Percentiles rank a stretch among this genome's conserved stretches.
These are phyloP conservation scores for Quercus rubra DNA, from an alignment of 306 rosid genomes.

Conservation along the genomic window DNA sequence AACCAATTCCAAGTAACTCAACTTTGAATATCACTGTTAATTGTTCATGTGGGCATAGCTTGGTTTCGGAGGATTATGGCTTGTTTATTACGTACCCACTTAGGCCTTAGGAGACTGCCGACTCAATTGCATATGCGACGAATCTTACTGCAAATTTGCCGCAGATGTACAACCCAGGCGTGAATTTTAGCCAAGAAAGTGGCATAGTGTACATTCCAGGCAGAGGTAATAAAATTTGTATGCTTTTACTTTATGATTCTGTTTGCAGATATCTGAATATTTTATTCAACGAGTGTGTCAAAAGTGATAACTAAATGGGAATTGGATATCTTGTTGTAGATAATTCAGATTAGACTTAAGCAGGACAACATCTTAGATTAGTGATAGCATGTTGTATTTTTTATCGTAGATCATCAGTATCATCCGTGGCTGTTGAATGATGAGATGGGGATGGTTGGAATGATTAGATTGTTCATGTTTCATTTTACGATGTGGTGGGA, in stretches of 20 bases:
- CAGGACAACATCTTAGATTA: background rate
- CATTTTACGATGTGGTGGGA: background rate
- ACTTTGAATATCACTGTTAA: constrained; percentile 48
- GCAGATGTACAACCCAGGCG: constrained; percentile 35
- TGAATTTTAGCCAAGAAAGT: constrained; percentile 40
- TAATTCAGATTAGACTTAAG: too few relatives aligned
- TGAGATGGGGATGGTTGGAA: background rate
- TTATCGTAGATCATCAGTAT: constrained; percentile 14
- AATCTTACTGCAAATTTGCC: constrained; percentile 16
- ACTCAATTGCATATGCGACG: constrained; percentile 21
- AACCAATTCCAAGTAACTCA: constrained; percentile 20
- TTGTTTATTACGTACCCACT: constrained; percentile 73
- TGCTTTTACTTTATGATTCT: background rate
- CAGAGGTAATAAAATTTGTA: constrained; percentile 28
- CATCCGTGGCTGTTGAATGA: background rate
- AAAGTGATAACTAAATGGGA: background rate
- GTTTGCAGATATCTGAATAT: background rate
- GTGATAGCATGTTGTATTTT: constrained; percentile 14
- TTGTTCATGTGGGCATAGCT: constrained; percentile 63
- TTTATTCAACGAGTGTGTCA: background rate
- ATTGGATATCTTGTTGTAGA: background rate
- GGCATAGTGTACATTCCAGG: constrained; percentile 38
- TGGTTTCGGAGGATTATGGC: constrained; percentile 48
- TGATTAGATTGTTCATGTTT: background rate
- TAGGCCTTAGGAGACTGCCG: constrained; percentile 39